Conservation (phyloP, 345 rosid species). For the Ceriops zippeliana region DNA sequence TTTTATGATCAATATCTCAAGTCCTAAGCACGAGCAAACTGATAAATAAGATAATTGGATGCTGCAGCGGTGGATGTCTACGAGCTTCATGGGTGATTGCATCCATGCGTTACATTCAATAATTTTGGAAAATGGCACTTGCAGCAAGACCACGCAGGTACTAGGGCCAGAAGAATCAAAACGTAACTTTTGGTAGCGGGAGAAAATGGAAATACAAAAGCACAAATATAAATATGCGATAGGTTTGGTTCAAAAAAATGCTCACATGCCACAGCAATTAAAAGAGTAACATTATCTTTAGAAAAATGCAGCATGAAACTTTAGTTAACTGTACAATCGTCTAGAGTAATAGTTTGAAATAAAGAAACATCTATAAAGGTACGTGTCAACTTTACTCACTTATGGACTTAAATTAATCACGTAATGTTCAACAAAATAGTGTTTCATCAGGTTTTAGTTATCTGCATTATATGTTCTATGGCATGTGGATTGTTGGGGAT, state of each 20-base stretch:
- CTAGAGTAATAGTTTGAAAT: too few relatives aligned
- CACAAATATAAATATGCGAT: too few relatives aligned
- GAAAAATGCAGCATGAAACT: too few relatives aligned
- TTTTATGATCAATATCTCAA: conserved; percentile 1
- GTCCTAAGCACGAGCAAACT: conserved; percentile 2
- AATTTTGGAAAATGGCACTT: conserved; percentile 1
- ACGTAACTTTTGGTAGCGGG: conserved; percentile 11
- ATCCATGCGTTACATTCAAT: background rate
- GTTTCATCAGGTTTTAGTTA: background rate
- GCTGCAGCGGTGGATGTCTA: background rate
- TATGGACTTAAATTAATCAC: too few relatives aligned
- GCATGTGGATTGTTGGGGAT: conserved; percentile 12
- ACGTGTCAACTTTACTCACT: too few relatives aligned
- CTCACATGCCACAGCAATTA: too few relatives aligned
- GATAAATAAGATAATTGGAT: background rate
- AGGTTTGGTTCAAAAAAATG: too few relatives aligned
- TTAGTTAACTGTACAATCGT: too few relatives aligned
- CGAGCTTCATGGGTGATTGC: background rate
- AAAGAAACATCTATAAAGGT: too few relatives aligned
- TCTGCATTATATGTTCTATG: too few relatives aligned
- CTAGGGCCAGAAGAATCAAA: conserved; percentile 19
- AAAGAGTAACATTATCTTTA: too few relatives aligned
- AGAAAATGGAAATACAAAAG: background rate
- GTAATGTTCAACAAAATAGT: too few relatives aligned
- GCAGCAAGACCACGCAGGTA: conserved; percentile 9